Conservation (phyloP, 257 asterid species). For the Marsdenia floribunda region DNA sequence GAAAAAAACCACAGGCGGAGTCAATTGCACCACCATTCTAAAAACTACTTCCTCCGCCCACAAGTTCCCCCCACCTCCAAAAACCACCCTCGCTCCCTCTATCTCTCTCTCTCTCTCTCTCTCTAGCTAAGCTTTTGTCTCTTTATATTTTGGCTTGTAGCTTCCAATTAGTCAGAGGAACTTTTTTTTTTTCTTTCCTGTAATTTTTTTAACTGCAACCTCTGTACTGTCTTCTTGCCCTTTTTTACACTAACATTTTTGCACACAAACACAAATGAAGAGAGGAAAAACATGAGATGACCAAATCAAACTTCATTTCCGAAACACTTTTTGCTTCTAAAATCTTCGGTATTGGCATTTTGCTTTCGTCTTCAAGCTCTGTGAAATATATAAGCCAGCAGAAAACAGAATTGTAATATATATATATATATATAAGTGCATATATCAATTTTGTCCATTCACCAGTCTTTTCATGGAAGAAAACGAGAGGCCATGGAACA, state of each 20-base stretch:
- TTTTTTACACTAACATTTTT: neutral
- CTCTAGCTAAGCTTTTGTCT: slow-evolving; percentile 19
- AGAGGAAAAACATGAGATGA: neutral
- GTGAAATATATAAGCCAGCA: neutral
- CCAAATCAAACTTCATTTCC: slow-evolving; percentile 1
- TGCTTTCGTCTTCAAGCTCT: slow-evolving; percentile 19
- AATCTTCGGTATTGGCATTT: slow-evolving; percentile 23
- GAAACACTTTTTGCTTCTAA: slow-evolving; percentile 6
- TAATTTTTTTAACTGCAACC: slow-evolving; percentile 12
- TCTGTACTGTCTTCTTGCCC: slow-evolving; percentile 9
- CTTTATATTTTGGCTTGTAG: slow-evolving; percentile 28
- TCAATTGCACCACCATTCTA: neutral
- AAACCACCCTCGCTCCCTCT: slow-evolving; percentile 17
- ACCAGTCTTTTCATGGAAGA: slow-evolving; percentile 9
- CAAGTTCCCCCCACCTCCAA: slow-evolving; percentile 13
- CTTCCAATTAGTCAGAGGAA: slow-evolving; percentile 4
- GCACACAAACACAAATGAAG: neutral
- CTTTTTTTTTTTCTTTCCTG: too few species aligned
- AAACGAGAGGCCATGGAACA: slow-evolving; percentile 12
- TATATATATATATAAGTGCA: neutral
- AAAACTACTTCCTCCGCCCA: slow-evolving; percentile 25
- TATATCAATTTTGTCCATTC: neutral
- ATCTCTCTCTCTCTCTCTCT: neutral
- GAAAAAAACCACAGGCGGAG: slow-evolving; percentile 11
- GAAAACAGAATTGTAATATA: neutral